Base-by-base conservation (phyloP, 495 filamentous ascomycete species). In the Hyphodiscus hymeniophilus region DNA sequence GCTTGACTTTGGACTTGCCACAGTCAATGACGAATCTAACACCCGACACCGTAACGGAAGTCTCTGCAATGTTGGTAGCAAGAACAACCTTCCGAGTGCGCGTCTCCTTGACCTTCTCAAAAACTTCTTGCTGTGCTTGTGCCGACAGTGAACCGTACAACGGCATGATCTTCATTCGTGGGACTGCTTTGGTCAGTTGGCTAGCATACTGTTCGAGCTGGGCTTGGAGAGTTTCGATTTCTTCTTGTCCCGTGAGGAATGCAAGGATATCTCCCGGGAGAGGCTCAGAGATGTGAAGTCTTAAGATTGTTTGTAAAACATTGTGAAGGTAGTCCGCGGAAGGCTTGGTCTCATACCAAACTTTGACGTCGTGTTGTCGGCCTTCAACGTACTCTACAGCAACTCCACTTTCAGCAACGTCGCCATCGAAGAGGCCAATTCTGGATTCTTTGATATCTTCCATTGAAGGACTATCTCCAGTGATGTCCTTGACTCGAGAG, bases 11-110 rank as follows among this genome's bases (percentile, higher is more conserved):
- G 3, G 84, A 84, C 58, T 95, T 95, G 20, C 94, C 94, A 57
- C 86, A 85, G 60, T 99, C 94, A 23, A 99, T 72, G 23, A 99
- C 94, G 57, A 79, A 87, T 2, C 89, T 79, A 3, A 99, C 89
- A 2, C 94, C 94, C 7, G 91, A 81, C 0, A 99, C 89, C 0
- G 94, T 99, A 45, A 99, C 84, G 1, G 94, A 99, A 0, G 94
- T 97, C 59, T 99, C 94, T 18, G 94, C 94, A 53, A 99, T 96
- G 63, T 99, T 99, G 12, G 94, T 99, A 0, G 89, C 78, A 2
- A 99, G 72, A 10, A 99, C 87, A 7, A 99, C 66, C 57, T 97
- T 99, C 32, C 94, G 76, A 0, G 85, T 94, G 38, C 70, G 73
- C 16, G 72, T 71, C 8, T 78, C 75, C 1, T 86, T 83, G 22